Base-by-base conservation (phyloP, 495 filamentous ascomycete genomes). In the Neurospora cerealis region DNA sequence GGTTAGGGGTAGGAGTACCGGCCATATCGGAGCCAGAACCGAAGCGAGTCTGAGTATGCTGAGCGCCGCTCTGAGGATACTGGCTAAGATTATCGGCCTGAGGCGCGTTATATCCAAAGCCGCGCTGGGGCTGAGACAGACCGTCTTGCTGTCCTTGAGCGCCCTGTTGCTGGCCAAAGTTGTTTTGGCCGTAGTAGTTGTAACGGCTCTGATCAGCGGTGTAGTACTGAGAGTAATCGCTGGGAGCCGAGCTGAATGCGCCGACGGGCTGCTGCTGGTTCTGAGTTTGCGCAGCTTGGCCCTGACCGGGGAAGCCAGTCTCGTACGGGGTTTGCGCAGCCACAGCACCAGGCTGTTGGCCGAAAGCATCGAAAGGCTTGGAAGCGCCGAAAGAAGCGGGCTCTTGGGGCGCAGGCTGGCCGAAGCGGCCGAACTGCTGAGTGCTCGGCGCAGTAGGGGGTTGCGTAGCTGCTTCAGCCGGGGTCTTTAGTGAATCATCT, bases 331-430 rank as follows among this genome's bases (percentile, higher is more conserved):
- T 85, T 72, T 85, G 81, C 8, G 82, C 72, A 39, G 83, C 79
- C 75, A 87, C 73, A 73, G 82, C 77, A 81, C 87, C 69, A 75
- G 83, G 71, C 73, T 94, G 94, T 77, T 95, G 93, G 70, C 86
- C 88, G 82, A 97, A 99, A 3, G 92, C 87, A 78, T 99, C 95
- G 82, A 93, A 98, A 24, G 90, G 87, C 82, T 98, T 98, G 79
- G 93, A 93, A 11, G 87, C 82, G 21, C 86, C 83, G 75, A 81
- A 82, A 15, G 93, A 80, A 9, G 92, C 79, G 48, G 83, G 79
- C 66, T 93, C 91, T 71, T 89, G 88, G 60, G 85, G 80, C 48
- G 86, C 82, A 5, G 83, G 77, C 69, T 86, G 85, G 69, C 87
- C 88, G 80, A 93, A 97, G 70, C 95, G 92, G 72, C 89, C 87